Percentiles rank a stretch among this genome's conserved stretches.
phyloP scores from a whole-genome alignment of 2,329 filamentous ascomycete species.

The Penicillium sp. region DNA sequence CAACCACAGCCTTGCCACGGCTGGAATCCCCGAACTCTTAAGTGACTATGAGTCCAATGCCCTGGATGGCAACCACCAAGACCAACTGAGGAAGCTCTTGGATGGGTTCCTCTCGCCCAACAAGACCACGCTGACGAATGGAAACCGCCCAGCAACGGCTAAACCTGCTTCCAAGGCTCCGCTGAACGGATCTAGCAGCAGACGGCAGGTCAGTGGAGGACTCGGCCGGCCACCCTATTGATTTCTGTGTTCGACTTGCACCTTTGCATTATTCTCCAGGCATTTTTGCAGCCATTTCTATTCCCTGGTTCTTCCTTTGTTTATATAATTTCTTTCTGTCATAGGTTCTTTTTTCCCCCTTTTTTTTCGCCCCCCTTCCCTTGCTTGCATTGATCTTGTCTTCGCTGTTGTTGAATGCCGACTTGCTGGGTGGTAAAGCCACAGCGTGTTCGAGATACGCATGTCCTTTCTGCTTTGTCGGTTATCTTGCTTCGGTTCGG shows the following conservation, averaged over 20 bases:
- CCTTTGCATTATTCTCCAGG: slow-evolving; percentile 5
- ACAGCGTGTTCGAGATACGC: neutral
- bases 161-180: slow-evolving; percentile 6
- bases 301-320: slow-evolving; percentile 14
- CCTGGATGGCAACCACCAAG: slow-evolving; percentile 19
- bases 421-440: neutral
- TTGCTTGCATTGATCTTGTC: slow-evolving; percentile 1
- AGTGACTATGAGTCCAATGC: slow-evolving; percentile 9
- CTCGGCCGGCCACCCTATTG: slow-evolving; percentile 31
- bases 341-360: neutral
- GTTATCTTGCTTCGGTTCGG: slow-evolving; percentile 6
- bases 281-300: slow-evolving; percentile 1
- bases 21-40: slow-evolving; percentile 13
- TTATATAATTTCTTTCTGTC: slow-evolving; percentile 11
- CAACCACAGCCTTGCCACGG: slow-evolving; percentile 22
- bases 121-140: slow-evolving; percentile 15
- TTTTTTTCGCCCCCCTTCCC: neutral
- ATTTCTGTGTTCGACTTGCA: slow-evolving; percentile 5
- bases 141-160: slow-evolving; percentile 12
- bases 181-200: slow-evolving; percentile 9
- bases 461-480: slow-evolving; percentile 2
- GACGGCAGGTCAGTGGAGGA: slow-evolving; percentile 22
- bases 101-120: slow-evolving; percentile 29
- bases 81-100: slow-evolving; percentile 32
- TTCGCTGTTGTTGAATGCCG: neutral